Evolutionary conservation across 148 eudicot species (phyloP).

Genomic region (Heliosperma pusillum): DNA sequence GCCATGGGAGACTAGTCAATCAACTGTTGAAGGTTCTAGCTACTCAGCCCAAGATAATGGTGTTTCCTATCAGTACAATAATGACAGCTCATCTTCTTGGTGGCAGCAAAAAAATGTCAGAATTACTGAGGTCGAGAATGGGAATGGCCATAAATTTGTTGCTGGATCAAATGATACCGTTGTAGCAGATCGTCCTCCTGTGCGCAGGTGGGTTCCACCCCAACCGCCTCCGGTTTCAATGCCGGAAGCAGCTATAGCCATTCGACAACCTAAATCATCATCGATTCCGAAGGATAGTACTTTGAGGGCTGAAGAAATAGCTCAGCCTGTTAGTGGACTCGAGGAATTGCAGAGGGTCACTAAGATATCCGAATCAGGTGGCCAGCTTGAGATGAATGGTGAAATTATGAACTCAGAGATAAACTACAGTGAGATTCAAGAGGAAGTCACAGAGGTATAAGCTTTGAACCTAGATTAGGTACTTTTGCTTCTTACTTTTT

Average conservation of each 20-base stretch:
- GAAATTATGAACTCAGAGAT: conserved; percentile 32
- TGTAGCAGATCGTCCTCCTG: conserved; percentile 37
- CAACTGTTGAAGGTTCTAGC: conserved; percentile 29
- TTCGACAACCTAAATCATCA: conserved; percentile 61
- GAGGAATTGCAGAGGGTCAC: conserved; percentile 79
- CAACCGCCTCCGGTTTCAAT: conserved; percentile 59
- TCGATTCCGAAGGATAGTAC: conserved; percentile 28
- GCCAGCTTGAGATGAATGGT: conserved; percentile 37
- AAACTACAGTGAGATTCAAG: conserved; percentile 49
- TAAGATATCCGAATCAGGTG: conserved; percentile 59
- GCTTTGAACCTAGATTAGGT: conserved; percentile 9
- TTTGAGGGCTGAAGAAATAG: conserved; percentile 37
- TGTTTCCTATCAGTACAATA: conserved; percentile 33
- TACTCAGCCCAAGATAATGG: conserved; percentile 40
- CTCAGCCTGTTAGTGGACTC: conserved; percentile 36
- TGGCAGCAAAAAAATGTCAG: conserved; percentile 55
- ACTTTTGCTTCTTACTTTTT: background rate
- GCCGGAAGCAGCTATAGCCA: conserved; percentile 72
- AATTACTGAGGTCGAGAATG: conserved; percentile 53
- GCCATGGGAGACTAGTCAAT: conserved; percentile 79
- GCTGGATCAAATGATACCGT: conserved; percentile 23
- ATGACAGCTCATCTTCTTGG: conserved; percentile 54
- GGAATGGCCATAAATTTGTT: conserved; percentile 21
- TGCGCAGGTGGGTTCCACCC: conserved; percentile 79
- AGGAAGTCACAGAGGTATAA: conserved; percentile 31